Conservation (phyloP, 768 basidiomycete genomes). For the Sarcodon sp. region DNA sequence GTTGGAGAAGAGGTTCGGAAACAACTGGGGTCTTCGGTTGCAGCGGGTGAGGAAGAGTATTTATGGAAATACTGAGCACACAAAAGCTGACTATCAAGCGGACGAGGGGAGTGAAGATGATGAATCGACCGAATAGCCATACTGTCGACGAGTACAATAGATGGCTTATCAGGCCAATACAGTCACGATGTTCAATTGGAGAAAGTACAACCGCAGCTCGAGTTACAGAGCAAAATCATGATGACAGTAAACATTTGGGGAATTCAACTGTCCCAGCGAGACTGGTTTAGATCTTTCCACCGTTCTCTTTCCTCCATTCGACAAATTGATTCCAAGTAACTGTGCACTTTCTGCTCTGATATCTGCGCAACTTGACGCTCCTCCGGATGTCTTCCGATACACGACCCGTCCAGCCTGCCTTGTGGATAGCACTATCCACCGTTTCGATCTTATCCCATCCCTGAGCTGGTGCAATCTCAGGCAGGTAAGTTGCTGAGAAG, state of each 20-base stretch:
- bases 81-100: neutral
- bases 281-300: slow-evolving; percentile 19
- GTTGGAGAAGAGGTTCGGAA: slow-evolving; percentile 43
- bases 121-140: neutral
- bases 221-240: neutral
- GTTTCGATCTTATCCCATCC: slow-evolving; percentile 91
- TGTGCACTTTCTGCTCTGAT: slow-evolving; percentile 61
- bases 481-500: slow-evolving; percentile 84
- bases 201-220: neutral
- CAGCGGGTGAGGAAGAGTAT: slow-evolving; percentile 30
- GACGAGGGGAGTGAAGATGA: neutral
- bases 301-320: slow-evolving; percentile 51
- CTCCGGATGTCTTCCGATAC: slow-evolving; percentile 77
- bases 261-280: neutral
- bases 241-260: neutral
- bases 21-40: slow-evolving; percentile 28
- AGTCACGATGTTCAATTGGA: neutral
- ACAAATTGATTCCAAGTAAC: slow-evolving; percentile 71
- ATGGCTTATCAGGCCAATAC: neutral
- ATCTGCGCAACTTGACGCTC: slow-evolving; percentile 64
- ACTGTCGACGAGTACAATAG: neutral
- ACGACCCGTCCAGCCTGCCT: slow-evolving; percentile 79
- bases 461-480: slow-evolving; percentile 85
- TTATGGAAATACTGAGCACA: slow-evolving; percentile 8
- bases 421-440: slow-evolving; percentile 82